Conservation (phyloP, 805 yeast genomes). For the Clavispora asparagi region DNA sequence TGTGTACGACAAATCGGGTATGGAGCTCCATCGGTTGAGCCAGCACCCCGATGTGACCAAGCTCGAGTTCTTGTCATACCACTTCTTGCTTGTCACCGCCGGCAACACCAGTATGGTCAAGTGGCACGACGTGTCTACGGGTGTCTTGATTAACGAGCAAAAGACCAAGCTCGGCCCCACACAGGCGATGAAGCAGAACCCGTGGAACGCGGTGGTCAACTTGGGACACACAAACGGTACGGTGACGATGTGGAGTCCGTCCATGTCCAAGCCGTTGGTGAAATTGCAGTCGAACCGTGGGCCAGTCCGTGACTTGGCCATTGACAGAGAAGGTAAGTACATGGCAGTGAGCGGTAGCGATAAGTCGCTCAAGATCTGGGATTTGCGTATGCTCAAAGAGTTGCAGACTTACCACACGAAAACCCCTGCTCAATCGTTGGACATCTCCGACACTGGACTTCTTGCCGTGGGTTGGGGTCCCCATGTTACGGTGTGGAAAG, state of each 20-base stretch:
- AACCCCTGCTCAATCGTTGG: slow-evolving; percentile 76
- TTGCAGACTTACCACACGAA: slow-evolving; percentile 68
- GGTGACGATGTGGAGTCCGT: slow-evolving; percentile 91
- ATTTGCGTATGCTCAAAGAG: slow-evolving; percentile 76
- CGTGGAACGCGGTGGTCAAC: slow-evolving; percentile 93
- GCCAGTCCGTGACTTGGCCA: slow-evolving; percentile 77
- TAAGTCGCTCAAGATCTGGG: slow-evolving; percentile 85
- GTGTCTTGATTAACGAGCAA: slow-evolving; percentile 74
- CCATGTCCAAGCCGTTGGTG: slow-evolving; percentile 77
- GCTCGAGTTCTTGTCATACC: slow-evolving; percentile 88
- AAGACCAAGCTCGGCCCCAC: slow-evolving; percentile 91
- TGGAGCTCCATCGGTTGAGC: slow-evolving; percentile 85
- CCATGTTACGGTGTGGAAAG: slow-evolving; percentile 92
- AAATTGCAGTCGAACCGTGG: slow-evolving; percentile 80
- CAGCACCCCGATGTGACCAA: slow-evolving; percentile 83
- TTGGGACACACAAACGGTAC: slow-evolving; percentile 92
- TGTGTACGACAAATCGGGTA: slow-evolving; percentile 86
- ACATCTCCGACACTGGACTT: slow-evolving; percentile 83
- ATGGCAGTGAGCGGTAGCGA: slow-evolving; percentile 94
- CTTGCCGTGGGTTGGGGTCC: slow-evolving; percentile 94
- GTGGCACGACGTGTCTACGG: slow-evolving; percentile 95
- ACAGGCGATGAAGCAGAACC: slow-evolving; percentile 80
- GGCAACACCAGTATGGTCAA: slow-evolving; percentile 86
- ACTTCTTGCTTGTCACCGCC: slow-evolving; percentile 78
- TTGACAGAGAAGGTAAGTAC: slow-evolving; percentile 87